These are phyloP conservation scores for Bocquillonia castaneifolia DNA, from an alignment of 441 rosid genomes.

Conservation along the genomic window DNA sequence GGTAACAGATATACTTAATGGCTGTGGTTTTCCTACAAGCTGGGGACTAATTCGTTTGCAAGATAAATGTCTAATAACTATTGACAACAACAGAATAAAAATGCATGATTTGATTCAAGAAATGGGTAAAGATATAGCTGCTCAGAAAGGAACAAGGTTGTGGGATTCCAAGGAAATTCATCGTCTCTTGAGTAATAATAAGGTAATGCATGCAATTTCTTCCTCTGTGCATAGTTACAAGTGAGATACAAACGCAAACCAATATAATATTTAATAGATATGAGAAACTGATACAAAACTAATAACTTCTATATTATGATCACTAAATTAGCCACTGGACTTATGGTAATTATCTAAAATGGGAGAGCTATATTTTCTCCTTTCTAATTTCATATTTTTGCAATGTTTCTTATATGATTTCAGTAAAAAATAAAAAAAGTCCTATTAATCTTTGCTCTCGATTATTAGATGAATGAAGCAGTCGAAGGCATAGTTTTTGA, in stretches of 20 bases:
- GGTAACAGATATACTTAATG: neutral
- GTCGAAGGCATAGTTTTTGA: slow-evolving; percentile 22
- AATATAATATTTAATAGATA: no score
- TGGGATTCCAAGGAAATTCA: slow-evolving; percentile 22
- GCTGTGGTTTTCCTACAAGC: neutral
- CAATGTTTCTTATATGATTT: no score
- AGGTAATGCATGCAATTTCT: slow-evolving; percentile 11
- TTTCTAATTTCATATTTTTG: no score
- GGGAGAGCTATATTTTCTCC: no score
- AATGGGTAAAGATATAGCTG: slow-evolving; percentile 41
- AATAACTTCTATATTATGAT: no score
- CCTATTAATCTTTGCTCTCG: neutral
- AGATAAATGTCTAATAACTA: slow-evolving; percentile 8
- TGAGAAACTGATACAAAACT: no score
- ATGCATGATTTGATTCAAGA: slow-evolving; percentile 34
- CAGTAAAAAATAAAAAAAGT: no score
- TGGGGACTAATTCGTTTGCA: slow-evolving; percentile 10
- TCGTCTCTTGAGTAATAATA: slow-evolving; percentile 5
- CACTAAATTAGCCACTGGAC: no score
- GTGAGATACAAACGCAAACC: no score
- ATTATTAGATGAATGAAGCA: slow-evolving; percentile 9
- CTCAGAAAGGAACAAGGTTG: slow-evolving; percentile 35
- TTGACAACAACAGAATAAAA: neutral
- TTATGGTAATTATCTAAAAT: no score
- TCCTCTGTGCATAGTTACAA: neutral